Evolutionary conservation across 176 grass and related monocot species (phyloP), one percentile per base, ranked within the genome.

Genomic region (Raddia guianensis): DNA sequence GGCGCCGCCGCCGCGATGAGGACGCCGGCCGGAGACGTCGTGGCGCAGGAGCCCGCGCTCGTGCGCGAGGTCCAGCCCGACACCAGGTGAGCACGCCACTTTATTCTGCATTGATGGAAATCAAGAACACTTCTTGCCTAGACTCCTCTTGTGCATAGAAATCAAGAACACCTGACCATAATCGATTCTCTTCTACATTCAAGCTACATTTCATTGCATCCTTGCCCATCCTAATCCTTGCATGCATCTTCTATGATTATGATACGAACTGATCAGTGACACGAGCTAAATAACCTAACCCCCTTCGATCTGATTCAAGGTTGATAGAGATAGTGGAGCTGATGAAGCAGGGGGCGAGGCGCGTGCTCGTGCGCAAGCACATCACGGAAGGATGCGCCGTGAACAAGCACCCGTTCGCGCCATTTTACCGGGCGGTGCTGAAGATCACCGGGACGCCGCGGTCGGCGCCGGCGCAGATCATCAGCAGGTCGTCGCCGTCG

Each of bases 261-360:
- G 27, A 27, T 27, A 27, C 27, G 27, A 27, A 27, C 27, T 27
- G 27, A 27, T 27, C 27, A 27, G 27, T 27, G 27, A 27, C 68
- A 50, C 12, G 1, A 53, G 3, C 49, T 48, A 52, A 74, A 50
- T 6, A 0, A 53, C 1, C 49, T 48, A 44, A 74, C 40, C 5
- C 50, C 61, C 14, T 16, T 64, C 43, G 55, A 64, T 37, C 67
- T 8, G 3, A 6, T 50, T 3, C 68, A 70, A 93, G 91, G 85
- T 83, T 90, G 79, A 82, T 88, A 15, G 91, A 93, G 57, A 78
- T 85, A 50, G 18, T 93, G 61, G 88, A 93, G 60, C 48, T 93
- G 3, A 93, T 90, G 91, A 88, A 90, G 88, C 82, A 77, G 52
- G 91, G 88, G 1, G 85, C 72, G 10, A 78, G 71, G 63, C 69